Conservation (phyloP, 805 yeast genomes). For the Debaryomyces prosopidis region DNA sequence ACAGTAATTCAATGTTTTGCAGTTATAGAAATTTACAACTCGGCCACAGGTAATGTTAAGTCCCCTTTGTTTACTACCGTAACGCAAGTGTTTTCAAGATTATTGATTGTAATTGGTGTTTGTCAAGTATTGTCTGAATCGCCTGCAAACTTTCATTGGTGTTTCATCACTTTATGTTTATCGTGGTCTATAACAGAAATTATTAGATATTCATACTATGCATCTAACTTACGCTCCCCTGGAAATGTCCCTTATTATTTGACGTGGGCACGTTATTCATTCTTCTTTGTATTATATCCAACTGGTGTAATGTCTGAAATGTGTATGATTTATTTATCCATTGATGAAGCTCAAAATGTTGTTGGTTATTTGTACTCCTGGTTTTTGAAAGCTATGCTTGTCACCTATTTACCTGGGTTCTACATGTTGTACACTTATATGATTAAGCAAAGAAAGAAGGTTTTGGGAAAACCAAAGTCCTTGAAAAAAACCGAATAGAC, state of each 20-base stretch:
- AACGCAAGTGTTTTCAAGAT: conserved; percentile 85
- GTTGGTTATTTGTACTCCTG: conserved; percentile 54
- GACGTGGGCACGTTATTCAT: conserved; percentile 76
- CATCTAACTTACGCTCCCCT: conserved; percentile 55
- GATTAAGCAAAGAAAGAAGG: conserved; percentile 85
- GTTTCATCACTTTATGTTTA: conserved; percentile 64
- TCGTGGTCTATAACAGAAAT: conserved; percentile 97
- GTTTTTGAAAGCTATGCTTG: conserved; percentile 55
- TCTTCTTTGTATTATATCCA: conserved; percentile 84
- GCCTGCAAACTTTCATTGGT: conserved; percentile 59
- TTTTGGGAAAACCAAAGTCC: conserved; percentile 41
- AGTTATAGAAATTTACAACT: conserved; percentile 74
- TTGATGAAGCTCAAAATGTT: conserved; percentile 61
- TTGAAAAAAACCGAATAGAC: conserved; percentile 11
- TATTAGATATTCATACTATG: conserved; percentile 86
- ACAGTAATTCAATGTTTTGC: conserved; percentile 78
- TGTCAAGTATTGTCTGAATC: conserved; percentile 72
- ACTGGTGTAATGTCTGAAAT: conserved; percentile 89
- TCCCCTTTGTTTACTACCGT: conserved; percentile 83
- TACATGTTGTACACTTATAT: conserved; percentile 83
- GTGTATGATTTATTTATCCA: conserved; percentile 63
- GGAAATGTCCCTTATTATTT: conserved; percentile 58
- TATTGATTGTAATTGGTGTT: conserved; percentile 80
- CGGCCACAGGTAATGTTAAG: conserved; percentile 76
- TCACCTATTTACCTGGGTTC: conserved; percentile 82